Conservation (phyloP, 106 monocot species). For the Acorus gramineus region DNA sequence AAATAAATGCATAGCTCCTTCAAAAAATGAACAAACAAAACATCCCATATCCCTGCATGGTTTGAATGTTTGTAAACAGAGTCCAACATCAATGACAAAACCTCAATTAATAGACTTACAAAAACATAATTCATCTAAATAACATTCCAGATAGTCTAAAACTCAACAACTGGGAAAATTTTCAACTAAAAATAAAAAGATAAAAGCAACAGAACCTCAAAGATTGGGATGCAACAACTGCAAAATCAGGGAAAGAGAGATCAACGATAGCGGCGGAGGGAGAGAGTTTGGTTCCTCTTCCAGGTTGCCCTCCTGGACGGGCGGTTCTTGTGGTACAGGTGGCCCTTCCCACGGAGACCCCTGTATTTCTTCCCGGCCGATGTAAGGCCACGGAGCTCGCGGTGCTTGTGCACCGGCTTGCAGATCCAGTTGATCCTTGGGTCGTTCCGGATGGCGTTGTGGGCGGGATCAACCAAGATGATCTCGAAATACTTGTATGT, state of each 20-base stretch:
- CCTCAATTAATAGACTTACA: too few relatives aligned
- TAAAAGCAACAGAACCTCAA: too few relatives aligned
- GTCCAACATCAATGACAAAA: too few relatives aligned
- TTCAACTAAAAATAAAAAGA: too few relatives aligned
- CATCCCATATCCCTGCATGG: too few relatives aligned
- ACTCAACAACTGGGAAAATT: too few relatives aligned
- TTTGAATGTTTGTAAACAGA: too few relatives aligned
- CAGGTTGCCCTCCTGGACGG: conserved; percentile 69
- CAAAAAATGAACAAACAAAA: too few relatives aligned
- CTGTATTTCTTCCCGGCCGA: conserved; percentile 49
- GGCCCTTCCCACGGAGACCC: conserved; percentile 49
- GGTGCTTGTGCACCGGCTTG: conserved; percentile 52
- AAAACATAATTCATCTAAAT: too few relatives aligned
- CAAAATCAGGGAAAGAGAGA: neutral
- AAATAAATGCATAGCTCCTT: too few relatives aligned
- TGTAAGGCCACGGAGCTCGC: conserved; percentile 46
- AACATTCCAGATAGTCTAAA: too few relatives aligned
- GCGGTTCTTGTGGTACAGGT: conserved; percentile 43
- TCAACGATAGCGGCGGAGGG: conserved; percentile 62
- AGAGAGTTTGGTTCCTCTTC: conserved; percentile 70
- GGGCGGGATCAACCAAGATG: conserved; percentile 57
- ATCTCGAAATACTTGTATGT: conserved; percentile 65
- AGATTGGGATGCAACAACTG: too few relatives aligned
- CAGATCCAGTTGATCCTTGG: conserved; percentile 66
- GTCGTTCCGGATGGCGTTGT: conserved; percentile 53